phyloP scores from a whole-genome alignment of 2,329 filamentous ascomycete species.

The Orbilia blumenaviensis region DNA sequence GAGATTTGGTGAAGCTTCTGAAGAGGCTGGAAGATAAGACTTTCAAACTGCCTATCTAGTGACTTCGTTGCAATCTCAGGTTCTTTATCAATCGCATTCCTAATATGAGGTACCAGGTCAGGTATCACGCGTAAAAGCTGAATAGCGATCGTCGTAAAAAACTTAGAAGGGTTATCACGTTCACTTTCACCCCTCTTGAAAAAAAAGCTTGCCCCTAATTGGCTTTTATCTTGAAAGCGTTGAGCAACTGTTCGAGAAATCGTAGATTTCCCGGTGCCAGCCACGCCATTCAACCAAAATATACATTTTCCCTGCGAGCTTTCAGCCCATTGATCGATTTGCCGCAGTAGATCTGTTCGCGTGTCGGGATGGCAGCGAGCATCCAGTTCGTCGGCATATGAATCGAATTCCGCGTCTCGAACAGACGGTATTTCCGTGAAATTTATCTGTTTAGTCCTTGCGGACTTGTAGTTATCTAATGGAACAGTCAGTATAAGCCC shows the following conservation, averaged over 20 bases:
- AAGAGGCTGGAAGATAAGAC: constrained; percentile 8
- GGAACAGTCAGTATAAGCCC: too few species aligned
- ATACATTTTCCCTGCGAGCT: constrained; percentile 47
- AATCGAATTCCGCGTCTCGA: constrained; percentile 55
- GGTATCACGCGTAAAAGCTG: not conserved
- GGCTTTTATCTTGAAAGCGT: constrained; percentile 14
- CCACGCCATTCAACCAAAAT: constrained; percentile 61
- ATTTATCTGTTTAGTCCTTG: constrained; percentile 25
- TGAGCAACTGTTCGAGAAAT: constrained; percentile 49
- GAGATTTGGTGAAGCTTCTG: constrained; percentile 1
- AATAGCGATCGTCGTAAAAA: constrained; percentile 42
- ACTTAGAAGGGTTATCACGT: constrained; percentile 8
- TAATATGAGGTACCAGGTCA: not conserved
- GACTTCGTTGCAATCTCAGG: constrained; percentile 53
- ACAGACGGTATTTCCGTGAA: constrained; percentile 23
- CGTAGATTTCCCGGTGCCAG: constrained; percentile 58
- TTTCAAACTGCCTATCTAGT: constrained; percentile 59
- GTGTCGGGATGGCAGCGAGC: constrained; percentile 55
- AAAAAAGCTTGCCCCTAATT: not conserved
- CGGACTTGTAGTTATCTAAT: too few species aligned
- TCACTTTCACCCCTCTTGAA: constrained; percentile 10
- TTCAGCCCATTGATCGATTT: constrained; percentile 50
- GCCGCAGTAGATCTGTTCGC: constrained; percentile 54
- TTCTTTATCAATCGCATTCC: not conserved
- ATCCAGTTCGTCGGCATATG: constrained; percentile 50